Evolutionary conservation across 768 basidiomycete genomes (phyloP).

Genomic region (Leccinum pellstonianum): DNA sequence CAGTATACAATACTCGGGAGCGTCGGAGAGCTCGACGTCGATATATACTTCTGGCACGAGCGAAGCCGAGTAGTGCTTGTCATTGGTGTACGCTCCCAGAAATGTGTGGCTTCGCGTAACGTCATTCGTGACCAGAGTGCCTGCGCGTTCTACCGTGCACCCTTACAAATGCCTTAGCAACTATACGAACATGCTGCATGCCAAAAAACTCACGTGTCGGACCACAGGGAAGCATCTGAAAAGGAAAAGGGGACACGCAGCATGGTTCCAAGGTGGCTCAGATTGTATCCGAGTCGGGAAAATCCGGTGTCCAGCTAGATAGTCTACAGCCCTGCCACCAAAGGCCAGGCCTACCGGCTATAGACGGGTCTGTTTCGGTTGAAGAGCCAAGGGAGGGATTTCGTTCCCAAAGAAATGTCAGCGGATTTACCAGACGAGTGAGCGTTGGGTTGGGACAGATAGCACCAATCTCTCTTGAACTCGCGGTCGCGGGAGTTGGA

Average conservation of each 20-base stretch:
- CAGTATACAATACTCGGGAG: background rate
- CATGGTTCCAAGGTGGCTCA: background rate
- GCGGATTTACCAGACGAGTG: constrained; percentile 18
- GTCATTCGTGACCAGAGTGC: background rate
- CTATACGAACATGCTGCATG: background rate
- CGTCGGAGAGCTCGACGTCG: background rate
- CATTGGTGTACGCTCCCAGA: background rate
- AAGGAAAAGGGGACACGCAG: background rate
- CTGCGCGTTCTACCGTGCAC: background rate
- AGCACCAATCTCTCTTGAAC: constrained; percentile 3
- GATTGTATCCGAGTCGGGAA: background rate
- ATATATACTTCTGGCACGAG: background rate
- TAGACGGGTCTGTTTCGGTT: background rate
- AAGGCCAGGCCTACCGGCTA: constrained; percentile 38
- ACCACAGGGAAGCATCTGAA: background rate
- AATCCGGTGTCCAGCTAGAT: constrained; percentile 21
- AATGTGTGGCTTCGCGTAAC: background rate
- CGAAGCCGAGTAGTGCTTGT: background rate
- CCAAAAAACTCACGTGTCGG: background rate
- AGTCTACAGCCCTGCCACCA: constrained; percentile 37
- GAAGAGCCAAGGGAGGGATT: background rate
- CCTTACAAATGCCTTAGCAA: background rate
- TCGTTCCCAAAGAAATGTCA: constrained; percentile 27
- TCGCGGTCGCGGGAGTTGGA: background rate
- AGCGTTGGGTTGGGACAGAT: constrained; percentile 27